A percentile compares a stretch with the other conserved stretches of the same genome.
Conservation (phyloP, 495 filamentous ascomycete genomes). For the Penicillium arizonense region DNA sequence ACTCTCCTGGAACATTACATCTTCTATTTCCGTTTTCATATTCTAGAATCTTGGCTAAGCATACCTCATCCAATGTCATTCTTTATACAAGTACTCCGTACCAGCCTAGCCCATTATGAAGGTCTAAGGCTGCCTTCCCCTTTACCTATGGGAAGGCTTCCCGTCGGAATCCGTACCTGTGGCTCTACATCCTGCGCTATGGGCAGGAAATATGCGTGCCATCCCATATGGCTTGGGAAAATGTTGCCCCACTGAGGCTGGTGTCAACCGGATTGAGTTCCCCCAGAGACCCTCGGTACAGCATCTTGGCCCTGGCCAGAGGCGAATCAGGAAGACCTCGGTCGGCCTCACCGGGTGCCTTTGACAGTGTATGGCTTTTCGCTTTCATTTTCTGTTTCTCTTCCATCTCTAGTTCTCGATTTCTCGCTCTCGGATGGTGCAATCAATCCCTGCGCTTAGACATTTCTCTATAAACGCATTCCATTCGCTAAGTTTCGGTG, state of each 20-base stretch:
- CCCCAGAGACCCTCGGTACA: background rate
- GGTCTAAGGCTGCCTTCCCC: background rate
- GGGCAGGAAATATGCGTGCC: constrained; percentile 1
- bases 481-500: constrained; percentile 1
- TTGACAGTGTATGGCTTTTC: background rate
- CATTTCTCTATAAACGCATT: background rate
- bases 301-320: background rate
- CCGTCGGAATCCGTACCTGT: constrained; percentile 22
- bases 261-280: background rate
- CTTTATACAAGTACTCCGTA: too few relatives aligned
- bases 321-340: background rate
- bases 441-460: background rate
- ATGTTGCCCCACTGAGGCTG: constrained; percentile 6
- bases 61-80: too few relatives aligned
- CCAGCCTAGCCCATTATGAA: too few relatives aligned
- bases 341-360: background rate
- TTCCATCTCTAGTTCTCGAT: background rate
- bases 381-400: too few relatives aligned
- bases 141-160: constrained; percentile 16
- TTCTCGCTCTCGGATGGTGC: constrained; percentile 6
- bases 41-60: too few relatives aligned
- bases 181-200: background rate
- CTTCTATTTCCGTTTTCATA: too few relatives aligned
- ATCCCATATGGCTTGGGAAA: constrained; percentile 2
- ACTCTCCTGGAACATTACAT: too few relatives aligned